Evolutionary conservation across 1,284 basidiomycete genomes (phyloP).

Genomic region (Mycena sp.): DNA sequence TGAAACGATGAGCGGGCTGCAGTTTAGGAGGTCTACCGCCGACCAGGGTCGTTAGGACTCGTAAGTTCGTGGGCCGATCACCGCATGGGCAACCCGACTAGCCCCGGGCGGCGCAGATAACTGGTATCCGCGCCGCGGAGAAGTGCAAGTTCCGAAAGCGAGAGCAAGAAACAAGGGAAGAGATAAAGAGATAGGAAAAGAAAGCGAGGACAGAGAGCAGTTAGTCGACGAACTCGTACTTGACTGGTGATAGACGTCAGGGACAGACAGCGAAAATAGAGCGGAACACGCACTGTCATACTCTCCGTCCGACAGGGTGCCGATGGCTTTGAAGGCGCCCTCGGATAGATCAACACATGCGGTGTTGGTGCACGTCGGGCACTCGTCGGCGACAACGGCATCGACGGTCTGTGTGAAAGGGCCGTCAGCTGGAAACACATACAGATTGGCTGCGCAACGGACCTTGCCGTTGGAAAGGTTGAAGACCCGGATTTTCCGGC

Average conservation of each 20-base stretch:
- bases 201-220: background rate
- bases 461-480: constrained; percentile 66
- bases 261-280: background rate
- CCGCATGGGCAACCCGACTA: constrained; percentile 20
- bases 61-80: constrained; percentile 31
- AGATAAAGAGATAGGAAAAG: constrained; percentile 12
- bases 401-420: constrained; percentile 50
- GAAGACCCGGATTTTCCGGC: constrained; percentile 70
- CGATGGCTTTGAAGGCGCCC: constrained; percentile 77
- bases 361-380: constrained; percentile 77
- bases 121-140: constrained; percentile 17
- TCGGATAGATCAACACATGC: constrained; percentile 82
- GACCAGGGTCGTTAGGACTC: constrained; percentile 51
- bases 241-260: constrained; percentile 17
- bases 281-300: constrained; percentile 60
- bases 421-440: background rate
- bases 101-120: constrained; percentile 11
- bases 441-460: constrained; percentile 13
- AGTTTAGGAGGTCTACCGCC: constrained; percentile 44
- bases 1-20: constrained; percentile 13
- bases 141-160: constrained; percentile 4
- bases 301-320: constrained; percentile 61
- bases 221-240: constrained; percentile 15
- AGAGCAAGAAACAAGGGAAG: constrained; percentile 23
- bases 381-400: constrained; percentile 80